These are phyloP conservation scores for Cicer arietinum DNA, from an alignment of 306 rosid species.

Conservation along the genomic window DNA sequence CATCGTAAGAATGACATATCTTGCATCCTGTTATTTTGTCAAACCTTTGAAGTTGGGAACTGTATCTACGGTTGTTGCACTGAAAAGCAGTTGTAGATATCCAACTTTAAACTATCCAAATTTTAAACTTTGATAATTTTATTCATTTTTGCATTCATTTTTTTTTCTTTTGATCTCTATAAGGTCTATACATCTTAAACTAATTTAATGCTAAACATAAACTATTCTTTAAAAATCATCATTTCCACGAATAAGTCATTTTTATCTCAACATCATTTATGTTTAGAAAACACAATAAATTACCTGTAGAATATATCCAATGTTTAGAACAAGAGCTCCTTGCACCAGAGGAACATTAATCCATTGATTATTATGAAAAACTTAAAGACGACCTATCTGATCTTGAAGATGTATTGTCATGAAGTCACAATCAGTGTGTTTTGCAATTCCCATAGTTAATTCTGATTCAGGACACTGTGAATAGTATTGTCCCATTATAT, in stretches of 20 bases:
- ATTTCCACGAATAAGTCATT: not conserved
- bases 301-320: too few species aligned
- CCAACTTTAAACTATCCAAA: too few species aligned
- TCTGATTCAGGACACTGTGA: constrained; percentile 55
- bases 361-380: constrained; percentile 33
- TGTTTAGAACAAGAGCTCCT: constrained; percentile 46
- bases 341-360: constrained; percentile 35
- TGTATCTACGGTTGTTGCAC: too few species aligned
- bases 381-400: constrained; percentile 53
- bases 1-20: too few species aligned
- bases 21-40: too few species aligned
- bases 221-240: not conserved
- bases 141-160: too few species aligned
- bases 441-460: constrained; percentile 34
- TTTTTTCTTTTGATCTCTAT: too few species aligned
- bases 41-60: too few species aligned
- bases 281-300: not conserved
- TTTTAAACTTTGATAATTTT: too few species aligned
- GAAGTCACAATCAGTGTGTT: constrained; percentile 47
- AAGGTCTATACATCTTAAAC: not conserved
- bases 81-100: too few species aligned
- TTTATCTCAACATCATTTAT: too few species aligned
- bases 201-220: not conserved
- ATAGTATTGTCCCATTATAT: constrained; percentile 34
- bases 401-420: constrained; percentile 59